phyloP scores from a whole-genome alignment of 1,284 basidiomycete genomes.

The Lignosus rhinocerotis region DNA sequence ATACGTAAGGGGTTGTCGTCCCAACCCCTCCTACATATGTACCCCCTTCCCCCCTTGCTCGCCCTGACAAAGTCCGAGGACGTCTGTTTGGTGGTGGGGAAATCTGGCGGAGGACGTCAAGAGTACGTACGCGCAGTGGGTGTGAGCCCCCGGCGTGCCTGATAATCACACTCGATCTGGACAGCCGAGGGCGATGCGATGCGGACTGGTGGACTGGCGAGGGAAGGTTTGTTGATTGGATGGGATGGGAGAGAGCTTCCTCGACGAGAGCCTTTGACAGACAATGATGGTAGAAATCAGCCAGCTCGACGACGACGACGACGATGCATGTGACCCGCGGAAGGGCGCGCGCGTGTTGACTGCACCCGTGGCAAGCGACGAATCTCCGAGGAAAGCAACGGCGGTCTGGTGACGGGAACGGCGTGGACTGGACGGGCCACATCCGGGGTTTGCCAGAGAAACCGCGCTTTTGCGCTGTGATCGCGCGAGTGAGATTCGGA shows the following conservation, averaged over 20 bases:
- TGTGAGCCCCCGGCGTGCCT: conserved; percentile 3
- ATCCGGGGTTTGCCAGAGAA: neutral
- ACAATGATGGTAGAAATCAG: neutral
- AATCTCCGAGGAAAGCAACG: neutral
- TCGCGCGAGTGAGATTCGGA: neutral
- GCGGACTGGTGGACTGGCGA: neutral
- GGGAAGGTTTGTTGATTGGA: neutral
- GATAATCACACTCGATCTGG: neutral
- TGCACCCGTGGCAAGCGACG: neutral
- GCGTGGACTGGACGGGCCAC: neutral
- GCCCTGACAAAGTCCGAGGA: conserved; percentile 5
- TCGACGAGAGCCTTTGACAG: neutral
- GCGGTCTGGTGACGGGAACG: neutral
- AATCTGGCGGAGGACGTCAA: neutral
- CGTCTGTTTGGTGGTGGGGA: neutral
- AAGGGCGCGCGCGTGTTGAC: neutral
- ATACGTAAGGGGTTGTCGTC: conserved; percentile 1
- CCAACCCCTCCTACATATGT: neutral
- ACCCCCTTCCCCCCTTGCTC: no score
- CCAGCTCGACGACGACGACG: neutral
- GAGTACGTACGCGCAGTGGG: conserved; percentile 1
- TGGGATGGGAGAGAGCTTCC: neutral
- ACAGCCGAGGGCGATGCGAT: neutral
- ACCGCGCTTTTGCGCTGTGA: neutral
- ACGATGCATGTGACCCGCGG: neutral